Conservation (phyloP, 495 filamentous ascomycete species). For the Beverwykella pulmonaria region DNA sequence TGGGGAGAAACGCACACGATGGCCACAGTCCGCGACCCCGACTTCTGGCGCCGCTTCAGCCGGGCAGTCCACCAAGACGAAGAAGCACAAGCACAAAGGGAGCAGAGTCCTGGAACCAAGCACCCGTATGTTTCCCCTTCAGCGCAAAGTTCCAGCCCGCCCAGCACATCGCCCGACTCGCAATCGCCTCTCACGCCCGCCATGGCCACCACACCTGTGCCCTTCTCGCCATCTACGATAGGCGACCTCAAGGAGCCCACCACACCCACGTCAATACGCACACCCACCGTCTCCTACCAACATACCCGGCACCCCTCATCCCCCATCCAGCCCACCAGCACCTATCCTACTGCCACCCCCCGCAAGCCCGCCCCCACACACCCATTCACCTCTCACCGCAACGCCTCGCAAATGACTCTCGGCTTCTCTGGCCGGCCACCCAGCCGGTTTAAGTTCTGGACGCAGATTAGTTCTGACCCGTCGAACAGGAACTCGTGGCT, state of each 20-base stretch:
- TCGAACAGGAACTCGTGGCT: slow-evolving; percentile 49
- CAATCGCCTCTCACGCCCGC: slow-evolving; percentile 1
- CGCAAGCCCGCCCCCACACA: slow-evolving; percentile 6
- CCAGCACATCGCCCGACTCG: slow-evolving; percentile 13
- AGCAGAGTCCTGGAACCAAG: slow-evolving; percentile 38
- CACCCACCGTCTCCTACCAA: not conserved
- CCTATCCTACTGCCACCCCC: not conserved
- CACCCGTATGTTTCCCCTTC: slow-evolving; percentile 44
- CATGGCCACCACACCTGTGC: not conserved
- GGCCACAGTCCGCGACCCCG: slow-evolving; percentile 59
- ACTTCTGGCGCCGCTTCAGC: slow-evolving; percentile 66
- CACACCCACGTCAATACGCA: not conserved
- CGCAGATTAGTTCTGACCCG: slow-evolving; percentile 23
- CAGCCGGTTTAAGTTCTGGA: slow-evolving; percentile 32
- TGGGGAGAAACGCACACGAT: slow-evolving; percentile 6
- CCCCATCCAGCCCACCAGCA: not conserved
- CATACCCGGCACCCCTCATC: not conserved
- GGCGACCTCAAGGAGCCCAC: not conserved
- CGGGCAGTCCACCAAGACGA: slow-evolving; percentile 57
- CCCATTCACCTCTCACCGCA: slow-evolving; percentile 7
- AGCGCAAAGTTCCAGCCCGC: not conserved
- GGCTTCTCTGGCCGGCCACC: slow-evolving; percentile 14
- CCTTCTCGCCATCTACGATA: not conserved
- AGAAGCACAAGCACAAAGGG: slow-evolving; percentile 33
- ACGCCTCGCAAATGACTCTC: slow-evolving; percentile 20